These are phyloP conservation scores for Verbena officinalis DNA, from an alignment of 257 asterid genomes.

Conservation along the genomic window DNA sequence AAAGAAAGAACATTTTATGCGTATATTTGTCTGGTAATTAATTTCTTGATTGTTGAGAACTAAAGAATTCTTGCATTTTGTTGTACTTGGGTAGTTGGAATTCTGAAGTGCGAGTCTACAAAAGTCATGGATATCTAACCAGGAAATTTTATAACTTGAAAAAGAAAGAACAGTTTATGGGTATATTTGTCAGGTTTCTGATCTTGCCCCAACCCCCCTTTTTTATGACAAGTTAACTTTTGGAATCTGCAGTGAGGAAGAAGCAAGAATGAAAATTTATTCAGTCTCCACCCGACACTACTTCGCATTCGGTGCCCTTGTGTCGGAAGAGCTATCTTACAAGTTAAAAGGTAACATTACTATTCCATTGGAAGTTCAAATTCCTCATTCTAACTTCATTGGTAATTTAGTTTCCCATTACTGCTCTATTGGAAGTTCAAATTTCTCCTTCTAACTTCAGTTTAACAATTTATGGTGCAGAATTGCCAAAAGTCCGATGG, in stretches of 20 bases:
- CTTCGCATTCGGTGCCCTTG: constrained; percentile 98
- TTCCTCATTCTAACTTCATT: neutral
- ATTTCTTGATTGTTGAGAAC: neutral
- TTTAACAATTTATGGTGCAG: constrained; percentile 45
- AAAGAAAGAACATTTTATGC: no score
- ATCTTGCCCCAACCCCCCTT: no score
- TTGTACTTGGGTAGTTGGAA: neutral
- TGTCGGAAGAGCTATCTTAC: constrained; percentile 81
- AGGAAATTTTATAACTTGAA: neutral
- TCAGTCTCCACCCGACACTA: constrained; percentile 85
- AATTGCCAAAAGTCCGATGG: constrained; percentile 79
- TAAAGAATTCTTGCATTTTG: neutral
- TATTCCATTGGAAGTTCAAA: neutral
- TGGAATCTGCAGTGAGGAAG: constrained; percentile 65
- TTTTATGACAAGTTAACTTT: neutral
- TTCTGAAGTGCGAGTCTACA: no score
- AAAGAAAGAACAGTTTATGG: no score
- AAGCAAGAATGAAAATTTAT: constrained; percentile 92
- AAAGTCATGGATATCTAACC: neutral
- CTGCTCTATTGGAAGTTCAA: neutral
- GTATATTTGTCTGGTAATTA: neutral
- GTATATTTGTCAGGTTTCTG: neutral
- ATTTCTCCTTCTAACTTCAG: neutral
- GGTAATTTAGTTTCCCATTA: neutral
- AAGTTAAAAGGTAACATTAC: constrained; percentile 63